phyloP scores from a whole-genome alignment of 2,329 filamentous ascomycete species.

The Boeremia lycopersici region DNA sequence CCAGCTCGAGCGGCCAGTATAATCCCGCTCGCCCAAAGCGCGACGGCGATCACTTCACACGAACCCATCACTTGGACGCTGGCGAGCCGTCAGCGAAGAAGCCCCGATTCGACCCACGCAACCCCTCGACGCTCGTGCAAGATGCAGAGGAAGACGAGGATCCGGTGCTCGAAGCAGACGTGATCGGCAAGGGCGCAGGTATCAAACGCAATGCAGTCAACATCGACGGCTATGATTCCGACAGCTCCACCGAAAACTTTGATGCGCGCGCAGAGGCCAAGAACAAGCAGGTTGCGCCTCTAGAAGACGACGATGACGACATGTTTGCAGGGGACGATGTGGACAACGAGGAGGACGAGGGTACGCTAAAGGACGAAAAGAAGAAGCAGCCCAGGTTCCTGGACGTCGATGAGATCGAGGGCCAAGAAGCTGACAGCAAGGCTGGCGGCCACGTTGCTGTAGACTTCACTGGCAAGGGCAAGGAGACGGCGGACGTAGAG shows the following conservation, averaged over 20 bases:
- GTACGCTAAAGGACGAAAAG: constrained; percentile 60
- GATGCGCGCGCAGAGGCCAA: constrained; percentile 71
- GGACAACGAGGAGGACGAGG: constrained; percentile 59
- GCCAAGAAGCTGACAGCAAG: constrained; percentile 76
- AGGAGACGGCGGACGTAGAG: constrained; percentile 66
- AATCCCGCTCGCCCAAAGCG: constrained; percentile 78
- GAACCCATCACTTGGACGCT: constrained; percentile 70
- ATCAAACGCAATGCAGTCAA: constrained; percentile 95
- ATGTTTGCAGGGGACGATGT: constrained; percentile 81
- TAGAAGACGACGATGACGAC: constrained; percentile 65
- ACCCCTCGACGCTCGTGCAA: constrained; percentile 88
- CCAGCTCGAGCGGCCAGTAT: constrained; percentile 35
- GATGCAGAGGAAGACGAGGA: constrained; percentile 78
- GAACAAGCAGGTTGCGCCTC: constrained; percentile 52
- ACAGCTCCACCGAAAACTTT: constrained; percentile 90
- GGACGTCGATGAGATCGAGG: constrained; percentile 71
- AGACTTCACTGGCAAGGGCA: constrained; percentile 57
- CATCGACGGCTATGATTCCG: constrained; percentile 94
- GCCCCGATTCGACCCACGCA: constrained; percentile 90
- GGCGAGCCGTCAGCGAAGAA: constrained; percentile 68
- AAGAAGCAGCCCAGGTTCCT: constrained; percentile 68
- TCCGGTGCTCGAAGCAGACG: constrained; percentile 83
- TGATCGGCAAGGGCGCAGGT: constrained; percentile 76
- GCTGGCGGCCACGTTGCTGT: constrained; percentile 70
- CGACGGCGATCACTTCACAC: constrained; percentile 78